phyloP scores from a whole-genome alignment of 208 protist species.

The Leishmania arabica region DNA sequence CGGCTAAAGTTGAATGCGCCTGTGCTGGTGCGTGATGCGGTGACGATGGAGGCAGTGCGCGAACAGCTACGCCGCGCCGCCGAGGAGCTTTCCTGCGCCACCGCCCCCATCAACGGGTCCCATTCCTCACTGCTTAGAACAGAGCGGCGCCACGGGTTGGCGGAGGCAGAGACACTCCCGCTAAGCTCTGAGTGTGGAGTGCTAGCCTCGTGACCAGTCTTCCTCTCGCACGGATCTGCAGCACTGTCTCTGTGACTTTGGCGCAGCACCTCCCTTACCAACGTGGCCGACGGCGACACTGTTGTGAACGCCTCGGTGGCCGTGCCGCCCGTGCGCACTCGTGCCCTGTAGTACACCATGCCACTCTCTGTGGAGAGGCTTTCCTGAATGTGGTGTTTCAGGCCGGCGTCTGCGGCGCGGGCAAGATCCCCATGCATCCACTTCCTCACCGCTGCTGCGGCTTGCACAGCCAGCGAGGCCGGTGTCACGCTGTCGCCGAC shows the following conservation, averaged over 20 bases:
- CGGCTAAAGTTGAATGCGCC: neutral
- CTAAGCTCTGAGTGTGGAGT: neutral
- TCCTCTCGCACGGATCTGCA: neutral
- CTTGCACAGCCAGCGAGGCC: neutral
- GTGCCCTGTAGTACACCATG: slow-evolving; percentile 16
- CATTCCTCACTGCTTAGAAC: neutral
- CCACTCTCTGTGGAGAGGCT: neutral
- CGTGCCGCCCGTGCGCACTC: neutral
- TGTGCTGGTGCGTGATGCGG: neutral
- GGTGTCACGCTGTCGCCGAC: neutral
- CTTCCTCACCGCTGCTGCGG: neutral
- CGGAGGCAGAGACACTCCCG: neutral
- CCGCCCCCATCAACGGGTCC: slow-evolving; percentile 19
- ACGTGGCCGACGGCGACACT: slow-evolving; percentile 1
- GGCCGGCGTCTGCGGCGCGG: slow-evolving; percentile 8
- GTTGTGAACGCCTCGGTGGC: neutral
- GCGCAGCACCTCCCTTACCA: slow-evolving; percentile 2
- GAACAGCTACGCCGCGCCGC: neutral
- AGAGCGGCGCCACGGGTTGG: neutral
- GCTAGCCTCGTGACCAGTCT: neutral
- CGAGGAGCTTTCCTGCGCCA: slow-evolving; percentile 5
- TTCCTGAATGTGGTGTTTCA: slow-evolving; percentile 2
- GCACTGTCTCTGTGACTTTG: too few species aligned
- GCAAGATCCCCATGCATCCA: slow-evolving; percentile 22
- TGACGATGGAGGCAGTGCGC: neutral